A percentile compares a stretch with the other conserved stretches of the same genome.
phyloP scores from a whole-genome alignment of 2,329 filamentous ascomycete species.

The Paecilomyces niveus region DNA sequence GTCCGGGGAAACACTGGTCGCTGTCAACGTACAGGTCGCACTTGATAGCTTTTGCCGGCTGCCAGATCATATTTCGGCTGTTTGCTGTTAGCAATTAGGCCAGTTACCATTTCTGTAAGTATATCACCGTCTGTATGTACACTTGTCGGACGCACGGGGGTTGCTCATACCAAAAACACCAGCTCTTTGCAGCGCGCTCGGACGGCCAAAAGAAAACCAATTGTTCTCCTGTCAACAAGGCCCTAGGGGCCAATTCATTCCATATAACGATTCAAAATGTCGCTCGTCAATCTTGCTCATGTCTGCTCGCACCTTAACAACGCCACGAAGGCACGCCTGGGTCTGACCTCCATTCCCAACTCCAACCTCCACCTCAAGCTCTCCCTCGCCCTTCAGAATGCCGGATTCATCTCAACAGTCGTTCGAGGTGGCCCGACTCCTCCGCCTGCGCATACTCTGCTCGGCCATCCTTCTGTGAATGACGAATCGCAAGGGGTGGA shows the following conservation, averaged over 20 bases:
- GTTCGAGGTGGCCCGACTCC: constrained; percentile 62
- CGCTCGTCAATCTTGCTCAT: constrained; percentile 66
- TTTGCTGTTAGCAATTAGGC: not conserved
- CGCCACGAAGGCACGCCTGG: constrained; percentile 73
- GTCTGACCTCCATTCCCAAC: constrained; percentile 74
- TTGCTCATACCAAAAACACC: not conserved
- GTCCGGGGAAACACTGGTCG: not conserved
- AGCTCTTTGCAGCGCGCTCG: not conserved
- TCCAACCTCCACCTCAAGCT: constrained; percentile 73
- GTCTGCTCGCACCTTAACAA: constrained; percentile 91
- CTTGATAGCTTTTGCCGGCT: not conserved
- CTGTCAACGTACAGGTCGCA: not conserved
- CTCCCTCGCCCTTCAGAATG: constrained; percentile 68
- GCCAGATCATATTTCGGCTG: not conserved
- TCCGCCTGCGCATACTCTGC: constrained; percentile 45
- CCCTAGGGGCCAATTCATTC: constrained; percentile 15
- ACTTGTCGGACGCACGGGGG: not conserved
- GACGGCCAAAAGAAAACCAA: not conserved
- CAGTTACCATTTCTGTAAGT: not conserved
- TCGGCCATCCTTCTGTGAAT: constrained; percentile 42
- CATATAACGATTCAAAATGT: constrained; percentile 45
- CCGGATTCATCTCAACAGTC: constrained; percentile 74
- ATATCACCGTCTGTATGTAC: not conserved
- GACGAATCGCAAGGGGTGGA: constrained; percentile 34
- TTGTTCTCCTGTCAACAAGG: constrained; percentile 1